phyloP scores from a whole-genome alignment of 179 eudicot genomes.

The Heliamphora pulchella region DNA sequence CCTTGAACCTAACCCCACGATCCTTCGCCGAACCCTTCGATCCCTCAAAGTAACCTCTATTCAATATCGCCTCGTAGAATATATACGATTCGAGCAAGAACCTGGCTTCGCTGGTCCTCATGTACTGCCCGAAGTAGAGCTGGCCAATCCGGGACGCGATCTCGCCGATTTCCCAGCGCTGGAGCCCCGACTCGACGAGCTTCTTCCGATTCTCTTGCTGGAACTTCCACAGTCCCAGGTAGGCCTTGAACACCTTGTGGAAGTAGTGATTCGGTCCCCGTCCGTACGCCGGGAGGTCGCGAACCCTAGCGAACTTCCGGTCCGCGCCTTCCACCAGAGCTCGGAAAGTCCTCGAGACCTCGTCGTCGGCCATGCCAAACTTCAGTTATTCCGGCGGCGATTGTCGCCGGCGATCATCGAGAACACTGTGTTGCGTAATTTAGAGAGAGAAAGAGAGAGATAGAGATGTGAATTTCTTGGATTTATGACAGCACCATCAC shows the following conservation, averaged over 20 bases:
- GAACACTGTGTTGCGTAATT: too few relatives aligned
- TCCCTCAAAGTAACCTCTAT: slow-evolving; percentile 56
- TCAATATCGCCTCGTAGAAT: slow-evolving; percentile 72
- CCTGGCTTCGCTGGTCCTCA: slow-evolving; percentile 77
- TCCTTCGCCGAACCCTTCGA: slow-evolving; percentile 33
- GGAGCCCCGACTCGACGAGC: slow-evolving; percentile 58
- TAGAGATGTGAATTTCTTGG: background rate
- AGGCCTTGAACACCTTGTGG: slow-evolving; percentile 76
- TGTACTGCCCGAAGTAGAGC: slow-evolving; percentile 73
- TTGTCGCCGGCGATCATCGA: slow-evolving; percentile 12
- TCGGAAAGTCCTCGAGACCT: slow-evolving; percentile 38
- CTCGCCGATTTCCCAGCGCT: slow-evolving; percentile 88
- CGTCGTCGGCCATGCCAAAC: slow-evolving; percentile 26
- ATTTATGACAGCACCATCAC: background rate
- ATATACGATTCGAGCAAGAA: slow-evolving; percentile 72
- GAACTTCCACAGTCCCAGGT: slow-evolving; percentile 69
- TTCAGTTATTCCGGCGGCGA: background rate
- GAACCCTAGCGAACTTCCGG: slow-evolving; percentile 65
- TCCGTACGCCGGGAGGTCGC: slow-evolving; percentile 61
- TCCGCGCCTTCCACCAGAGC: slow-evolving; percentile 60
- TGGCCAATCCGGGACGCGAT: slow-evolving; percentile 90
- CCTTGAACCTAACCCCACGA: slow-evolving; percentile 61
- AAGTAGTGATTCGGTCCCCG: slow-evolving; percentile 35
- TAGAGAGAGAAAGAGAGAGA: background rate
- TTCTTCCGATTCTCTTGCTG: slow-evolving; percentile 62